A percentile compares a stretch with the other conserved stretches of the same genome.
These are phyloP conservation scores for Podila horticola DNA, from an alignment of 192 early-diverging fungal species.

Conservation along the genomic window DNA sequence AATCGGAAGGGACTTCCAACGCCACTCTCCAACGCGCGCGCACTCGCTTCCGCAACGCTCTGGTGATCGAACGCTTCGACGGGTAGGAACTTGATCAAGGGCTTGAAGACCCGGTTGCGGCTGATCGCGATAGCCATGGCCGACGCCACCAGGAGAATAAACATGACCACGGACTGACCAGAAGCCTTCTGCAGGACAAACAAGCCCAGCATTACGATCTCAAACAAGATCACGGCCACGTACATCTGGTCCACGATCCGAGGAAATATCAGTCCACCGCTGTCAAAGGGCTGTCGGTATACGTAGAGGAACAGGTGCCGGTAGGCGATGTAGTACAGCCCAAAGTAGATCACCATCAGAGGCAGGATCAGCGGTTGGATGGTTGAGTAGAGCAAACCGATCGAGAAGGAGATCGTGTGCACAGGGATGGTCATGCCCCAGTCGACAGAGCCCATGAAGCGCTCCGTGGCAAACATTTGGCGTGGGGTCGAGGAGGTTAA, in stretches of 20 bases:
- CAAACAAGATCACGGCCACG: constrained; percentile 72
- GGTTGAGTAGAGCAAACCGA: constrained; percentile 75
- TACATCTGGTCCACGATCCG: constrained; percentile 68
- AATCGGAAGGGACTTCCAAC: neutral
- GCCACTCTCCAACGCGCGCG: neutral
- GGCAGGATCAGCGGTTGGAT: constrained; percentile 80
- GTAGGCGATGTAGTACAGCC: constrained; percentile 76
- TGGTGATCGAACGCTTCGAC: constrained; percentile 25
- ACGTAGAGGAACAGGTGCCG: constrained; percentile 83
- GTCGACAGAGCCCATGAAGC: constrained; percentile 56
- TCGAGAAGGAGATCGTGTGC: constrained; percentile 70
- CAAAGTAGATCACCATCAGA: constrained; percentile 78
- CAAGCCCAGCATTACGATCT: constrained; percentile 75
- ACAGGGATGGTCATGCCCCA: constrained; percentile 69
- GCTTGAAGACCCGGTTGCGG: constrained; percentile 50
- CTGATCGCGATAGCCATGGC: constrained; percentile 38
- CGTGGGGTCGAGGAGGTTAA: constrained; percentile 74
- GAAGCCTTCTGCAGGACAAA: constrained; percentile 65
- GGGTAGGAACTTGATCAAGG: constrained; percentile 57
- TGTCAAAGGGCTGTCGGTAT: constrained; percentile 65
- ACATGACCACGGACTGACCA: constrained; percentile 58
- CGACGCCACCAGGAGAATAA: constrained; percentile 42
- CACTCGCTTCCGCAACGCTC: neutral
- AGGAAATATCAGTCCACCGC: constrained; percentile 71
- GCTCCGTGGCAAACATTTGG: constrained; percentile 54